Evolutionary conservation across 1,139 yeast species (phyloP).

Genomic region (Candida smagusa): DNA sequence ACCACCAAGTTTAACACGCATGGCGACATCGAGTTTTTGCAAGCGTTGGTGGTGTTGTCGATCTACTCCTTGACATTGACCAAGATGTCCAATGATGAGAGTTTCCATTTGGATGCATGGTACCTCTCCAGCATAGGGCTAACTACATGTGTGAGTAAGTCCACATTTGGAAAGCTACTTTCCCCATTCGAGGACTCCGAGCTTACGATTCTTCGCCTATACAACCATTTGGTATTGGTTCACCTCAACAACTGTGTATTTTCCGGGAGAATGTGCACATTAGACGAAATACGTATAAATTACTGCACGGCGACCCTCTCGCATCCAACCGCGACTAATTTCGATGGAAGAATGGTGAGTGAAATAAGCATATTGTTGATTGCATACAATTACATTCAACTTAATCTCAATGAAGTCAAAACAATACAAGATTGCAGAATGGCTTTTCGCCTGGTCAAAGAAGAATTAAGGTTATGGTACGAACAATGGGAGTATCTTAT

Average conservation of each 20-base stretch:
- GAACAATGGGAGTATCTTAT: slow-evolving; percentile 71
- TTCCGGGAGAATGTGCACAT: slow-evolving; percentile 71
- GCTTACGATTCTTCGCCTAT: slow-evolving; percentile 54
- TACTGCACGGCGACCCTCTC: slow-evolving; percentile 62
- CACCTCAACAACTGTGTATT: slow-evolving; percentile 68
- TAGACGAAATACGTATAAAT: slow-evolving; percentile 63
- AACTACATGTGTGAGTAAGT: slow-evolving; percentile 51
- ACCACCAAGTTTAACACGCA: slow-evolving; percentile 23
- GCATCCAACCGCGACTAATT: slow-evolving; percentile 65
- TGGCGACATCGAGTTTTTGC: slow-evolving; percentile 55
- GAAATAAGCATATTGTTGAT: slow-evolving; percentile 66
- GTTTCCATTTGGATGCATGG: slow-evolving; percentile 56
- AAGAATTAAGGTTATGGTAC: slow-evolving; percentile 56
- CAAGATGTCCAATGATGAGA: slow-evolving; percentile 28
- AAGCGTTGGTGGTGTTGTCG: slow-evolving; percentile 59
- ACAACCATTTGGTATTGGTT: slow-evolving; percentile 71
- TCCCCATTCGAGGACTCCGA: slow-evolving; percentile 41
- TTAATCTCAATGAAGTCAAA: slow-evolving; percentile 21
- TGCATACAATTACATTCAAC: slow-evolving; percentile 60
- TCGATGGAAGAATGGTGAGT: slow-evolving; percentile 81
- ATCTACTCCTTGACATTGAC: slow-evolving; percentile 60
- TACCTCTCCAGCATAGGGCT: slow-evolving; percentile 56
- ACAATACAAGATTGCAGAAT: slow-evolving; percentile 22
- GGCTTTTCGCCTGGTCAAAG: slow-evolving; percentile 23
- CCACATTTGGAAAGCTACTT: slow-evolving; percentile 31